phyloP scores from a whole-genome alignment of 768 basidiomycete genomes.

The Termitomyces sp. region DNA sequence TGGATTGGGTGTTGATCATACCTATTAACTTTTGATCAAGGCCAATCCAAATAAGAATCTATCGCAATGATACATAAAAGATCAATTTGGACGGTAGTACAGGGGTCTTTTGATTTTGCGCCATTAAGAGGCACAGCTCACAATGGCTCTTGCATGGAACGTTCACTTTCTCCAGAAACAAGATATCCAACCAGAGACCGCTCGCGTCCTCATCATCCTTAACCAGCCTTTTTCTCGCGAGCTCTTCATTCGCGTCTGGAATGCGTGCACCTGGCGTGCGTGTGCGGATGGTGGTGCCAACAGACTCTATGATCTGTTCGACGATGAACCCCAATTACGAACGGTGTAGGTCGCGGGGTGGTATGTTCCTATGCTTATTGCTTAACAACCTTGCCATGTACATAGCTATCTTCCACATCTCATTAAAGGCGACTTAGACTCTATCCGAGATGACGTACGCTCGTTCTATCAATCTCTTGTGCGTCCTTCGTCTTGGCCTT shows the following conservation, averaged over 20 bases:
- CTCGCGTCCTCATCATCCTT: conserved; percentile 72
- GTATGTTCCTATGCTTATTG: not conserved
- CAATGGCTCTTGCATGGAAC: conserved; percentile 26
- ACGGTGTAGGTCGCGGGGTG: conserved; percentile 2
- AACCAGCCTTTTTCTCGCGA: conserved; percentile 78
- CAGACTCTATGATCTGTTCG: conserved; percentile 58
- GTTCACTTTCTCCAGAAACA: conserved; percentile 31
- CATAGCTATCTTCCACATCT: conserved; percentile 73
- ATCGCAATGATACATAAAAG: not conserved
- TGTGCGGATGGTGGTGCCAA: conserved; percentile 93
- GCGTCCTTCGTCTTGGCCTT: conserved; percentile 12
- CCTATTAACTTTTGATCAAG: not conserved
- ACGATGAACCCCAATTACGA: conserved; percentile 11
- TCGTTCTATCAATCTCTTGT: conserved; percentile 62
- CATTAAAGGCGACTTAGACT: conserved; percentile 94
- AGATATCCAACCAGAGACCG: not conserved
- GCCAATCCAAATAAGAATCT: no score
- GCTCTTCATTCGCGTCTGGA: conserved; percentile 62
- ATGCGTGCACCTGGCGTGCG: conserved; percentile 40
- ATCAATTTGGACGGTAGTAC: not conserved
- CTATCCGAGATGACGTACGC: conserved; percentile 69
- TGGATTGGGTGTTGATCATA: no score
- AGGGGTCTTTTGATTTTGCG: not conserved
- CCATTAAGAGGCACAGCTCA: not conserved
- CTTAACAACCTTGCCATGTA: not conserved